A percentile compares a stretch with the other conserved stretches of the same genome.
Conservation (phyloP, 2,329 filamentous ascomycete genomes). For the Dactylonectria estremocensis region DNA sequence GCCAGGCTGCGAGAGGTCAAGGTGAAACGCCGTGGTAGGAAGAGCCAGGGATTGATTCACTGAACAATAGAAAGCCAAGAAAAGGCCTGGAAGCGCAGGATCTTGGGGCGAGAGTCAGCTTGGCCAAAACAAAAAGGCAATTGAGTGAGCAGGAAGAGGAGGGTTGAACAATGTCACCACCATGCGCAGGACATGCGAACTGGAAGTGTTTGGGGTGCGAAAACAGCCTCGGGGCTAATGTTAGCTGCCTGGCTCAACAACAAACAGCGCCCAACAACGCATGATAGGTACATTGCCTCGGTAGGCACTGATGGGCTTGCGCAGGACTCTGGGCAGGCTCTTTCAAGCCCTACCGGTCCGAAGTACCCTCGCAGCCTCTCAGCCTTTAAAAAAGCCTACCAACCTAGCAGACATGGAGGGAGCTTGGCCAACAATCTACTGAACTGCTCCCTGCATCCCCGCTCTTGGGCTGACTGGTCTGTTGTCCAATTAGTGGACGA, state of each 20-base stretch:
- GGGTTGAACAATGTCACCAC: background rate
- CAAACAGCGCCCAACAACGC: background rate
- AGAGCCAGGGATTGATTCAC: background rate
- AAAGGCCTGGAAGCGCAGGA: background rate
- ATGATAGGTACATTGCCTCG: background rate
- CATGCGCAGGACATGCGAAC: background rate
- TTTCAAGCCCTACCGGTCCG: background rate
- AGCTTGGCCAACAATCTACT: background rate
- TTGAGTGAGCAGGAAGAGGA: background rate
- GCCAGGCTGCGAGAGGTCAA: background rate
- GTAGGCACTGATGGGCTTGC: background rate
- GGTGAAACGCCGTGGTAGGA: background rate
- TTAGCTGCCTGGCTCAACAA: background rate
- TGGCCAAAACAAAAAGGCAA: background rate
- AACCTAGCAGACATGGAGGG: background rate
- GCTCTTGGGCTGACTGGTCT: conserved; percentile 6
- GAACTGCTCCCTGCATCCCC: background rate
- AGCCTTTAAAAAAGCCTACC: background rate
- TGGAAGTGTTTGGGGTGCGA: background rate
- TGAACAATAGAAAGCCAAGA: background rate
- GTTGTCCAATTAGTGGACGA: background rate
- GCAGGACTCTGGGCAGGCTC: background rate
- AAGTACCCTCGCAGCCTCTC: background rate
- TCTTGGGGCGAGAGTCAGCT: background rate
- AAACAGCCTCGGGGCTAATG: background rate